Evolutionary conservation across 805 yeast genomes (phyloP).

Genomic region (Starmerella stellata): DNA sequence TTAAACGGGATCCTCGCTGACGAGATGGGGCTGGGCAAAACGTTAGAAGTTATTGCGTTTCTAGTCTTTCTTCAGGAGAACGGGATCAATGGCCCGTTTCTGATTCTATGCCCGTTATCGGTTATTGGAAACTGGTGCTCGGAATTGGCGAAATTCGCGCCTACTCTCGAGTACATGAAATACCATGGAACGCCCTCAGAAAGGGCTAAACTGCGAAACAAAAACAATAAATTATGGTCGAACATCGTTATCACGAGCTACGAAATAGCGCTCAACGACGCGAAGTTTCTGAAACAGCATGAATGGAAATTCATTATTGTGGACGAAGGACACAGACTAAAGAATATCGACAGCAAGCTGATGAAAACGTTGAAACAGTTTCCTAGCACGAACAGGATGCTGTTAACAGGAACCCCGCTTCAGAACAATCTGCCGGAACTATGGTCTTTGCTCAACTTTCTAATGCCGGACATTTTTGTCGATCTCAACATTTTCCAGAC

Average conservation of each 20-base stretch:
- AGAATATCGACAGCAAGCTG: constrained; percentile 62
- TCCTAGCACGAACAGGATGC: constrained; percentile 41
- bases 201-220: constrained; percentile 32
- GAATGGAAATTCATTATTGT: constrained; percentile 74
- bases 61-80: constrained; percentile 59
- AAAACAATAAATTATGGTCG: constrained; percentile 16
- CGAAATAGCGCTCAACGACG: constrained; percentile 61
- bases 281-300: constrained; percentile 32
- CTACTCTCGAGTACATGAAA: constrained; percentile 36
- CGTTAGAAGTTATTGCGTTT: constrained; percentile 71
- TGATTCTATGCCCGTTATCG: constrained; percentile 86
- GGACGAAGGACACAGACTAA: constrained; percentile 90
- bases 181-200: constrained; percentile 47
- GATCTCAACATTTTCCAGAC: constrained; percentile 77
- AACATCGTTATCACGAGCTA: constrained; percentile 63
- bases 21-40: constrained; percentile 95
- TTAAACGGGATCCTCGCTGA: constrained; percentile 89
- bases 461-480: constrained; percentile 80
- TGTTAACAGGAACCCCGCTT: constrained; percentile 89
- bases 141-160: constrained; percentile 61
- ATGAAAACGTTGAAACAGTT: constrained; percentile 54
- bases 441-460: constrained; percentile 82
- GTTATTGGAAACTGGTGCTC: constrained; percentile 71
- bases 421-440: constrained; percentile 80
- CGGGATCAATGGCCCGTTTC: constrained; percentile 67